These are phyloP conservation scores for Arthrobotrys iridis DNA, from an alignment of 2,329 filamentous ascomycete species.

Conservation along the genomic window DNA sequence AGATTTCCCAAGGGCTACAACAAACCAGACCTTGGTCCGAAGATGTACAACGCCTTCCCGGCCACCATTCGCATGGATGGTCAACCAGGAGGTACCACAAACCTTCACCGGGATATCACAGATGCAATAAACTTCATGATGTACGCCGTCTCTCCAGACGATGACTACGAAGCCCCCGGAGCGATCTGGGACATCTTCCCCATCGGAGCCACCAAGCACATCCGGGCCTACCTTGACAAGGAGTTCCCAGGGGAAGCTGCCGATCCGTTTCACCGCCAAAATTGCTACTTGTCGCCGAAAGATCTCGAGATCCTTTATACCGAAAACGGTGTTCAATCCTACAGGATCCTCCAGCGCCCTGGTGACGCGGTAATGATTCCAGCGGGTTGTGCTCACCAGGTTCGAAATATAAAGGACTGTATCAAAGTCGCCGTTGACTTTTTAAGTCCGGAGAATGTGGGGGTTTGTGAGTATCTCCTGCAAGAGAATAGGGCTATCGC, in stretches of 20 bases:
- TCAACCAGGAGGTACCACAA: slow-evolving; percentile 57
- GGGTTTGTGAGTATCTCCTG: slow-evolving; percentile 55
- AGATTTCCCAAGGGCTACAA: slow-evolving; percentile 55
- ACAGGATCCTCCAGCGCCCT: slow-evolving; percentile 57
- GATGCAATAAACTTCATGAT: slow-evolving; percentile 59
- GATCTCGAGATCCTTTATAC: slow-evolving; percentile 54
- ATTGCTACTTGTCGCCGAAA: slow-evolving; percentile 57
- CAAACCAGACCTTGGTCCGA: slow-evolving; percentile 58
- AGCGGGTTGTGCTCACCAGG: slow-evolving; percentile 59
- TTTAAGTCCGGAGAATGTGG: slow-evolving; percentile 56
- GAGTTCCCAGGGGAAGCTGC: slow-evolving; percentile 33
- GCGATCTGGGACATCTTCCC: slow-evolving; percentile 59
- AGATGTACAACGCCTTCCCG: slow-evolving; percentile 59
- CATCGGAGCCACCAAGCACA: slow-evolving; percentile 50
- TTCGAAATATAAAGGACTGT: slow-evolving; percentile 58
- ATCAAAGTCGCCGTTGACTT: slow-evolving; percentile 60
- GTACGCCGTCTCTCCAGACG: slow-evolving; percentile 51
- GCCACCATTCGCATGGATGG: slow-evolving; percentile 43
- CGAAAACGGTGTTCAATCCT: slow-evolving; percentile 52
- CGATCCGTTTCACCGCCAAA: slow-evolving; percentile 58
- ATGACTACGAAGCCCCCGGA: slow-evolving; percentile 39
- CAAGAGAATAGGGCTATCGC: slow-evolving; percentile 55
- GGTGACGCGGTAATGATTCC: slow-evolving; percentile 59
- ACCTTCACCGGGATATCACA: slow-evolving; percentile 59
- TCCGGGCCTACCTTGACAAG: slow-evolving; percentile 57